Percentiles rank a stretch among this genome's conserved stretches.
Conservation (phyloP, 2,329 filamentous ascomycete genomes). For the Botrytis sinoallii region DNA sequence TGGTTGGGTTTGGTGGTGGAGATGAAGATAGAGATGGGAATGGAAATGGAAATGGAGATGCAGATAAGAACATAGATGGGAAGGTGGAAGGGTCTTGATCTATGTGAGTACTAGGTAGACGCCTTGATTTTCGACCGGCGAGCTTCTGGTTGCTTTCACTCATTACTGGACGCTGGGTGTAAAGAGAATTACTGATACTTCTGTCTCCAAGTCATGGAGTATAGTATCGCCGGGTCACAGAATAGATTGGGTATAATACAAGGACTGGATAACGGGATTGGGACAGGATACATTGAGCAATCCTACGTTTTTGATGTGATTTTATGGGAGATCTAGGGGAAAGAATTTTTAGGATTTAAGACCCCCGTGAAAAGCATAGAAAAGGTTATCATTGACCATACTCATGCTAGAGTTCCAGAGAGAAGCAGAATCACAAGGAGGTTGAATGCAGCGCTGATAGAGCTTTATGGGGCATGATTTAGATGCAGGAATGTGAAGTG, state of each 20-base stretch:
- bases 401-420: background rate
- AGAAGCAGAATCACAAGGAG: background rate
- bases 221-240: background rate
- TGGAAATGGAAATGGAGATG: background rate
- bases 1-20: background rate
- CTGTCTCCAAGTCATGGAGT: background rate
- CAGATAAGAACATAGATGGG: background rate
- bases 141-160: background rate
- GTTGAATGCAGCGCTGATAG: background rate
- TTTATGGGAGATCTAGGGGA: background rate
- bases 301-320: background rate
- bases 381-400: background rate
- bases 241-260: background rate
- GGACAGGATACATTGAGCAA: fast-evolving
- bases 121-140: too few relatives aligned
- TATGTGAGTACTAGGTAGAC: background rate
- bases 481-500: too few relatives aligned
- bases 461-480: background rate
- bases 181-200: background rate
- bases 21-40: background rate
- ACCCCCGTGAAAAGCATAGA: background rate
- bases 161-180: background rate
- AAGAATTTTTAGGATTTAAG: fast-evolving
- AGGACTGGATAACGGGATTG: background rate
- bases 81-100: background rate